These are phyloP conservation scores for Hirsutella rhossiliensis DNA, from an alignment of 2,329 filamentous ascomycete genomes.

Conservation along the genomic window DNA sequence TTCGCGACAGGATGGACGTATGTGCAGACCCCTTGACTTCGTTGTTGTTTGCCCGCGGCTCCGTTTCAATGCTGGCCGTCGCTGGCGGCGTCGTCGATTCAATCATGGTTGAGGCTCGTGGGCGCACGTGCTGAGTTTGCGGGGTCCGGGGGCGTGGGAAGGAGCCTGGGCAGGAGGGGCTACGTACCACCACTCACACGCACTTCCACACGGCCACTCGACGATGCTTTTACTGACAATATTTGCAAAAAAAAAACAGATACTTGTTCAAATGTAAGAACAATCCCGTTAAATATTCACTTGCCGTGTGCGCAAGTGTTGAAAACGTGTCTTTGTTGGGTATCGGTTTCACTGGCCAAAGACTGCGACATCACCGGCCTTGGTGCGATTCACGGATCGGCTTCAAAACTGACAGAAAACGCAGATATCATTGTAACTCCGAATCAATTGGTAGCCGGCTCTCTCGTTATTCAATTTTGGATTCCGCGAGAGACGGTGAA, in stretches of 20 bases:
- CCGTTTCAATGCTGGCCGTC: not conserved
- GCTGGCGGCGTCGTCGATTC: no score
- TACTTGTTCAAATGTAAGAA: conserved; percentile 52
- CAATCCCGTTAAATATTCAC: no score
- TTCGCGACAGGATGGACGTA: conserved; percentile 66
- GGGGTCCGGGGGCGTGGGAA: no score
- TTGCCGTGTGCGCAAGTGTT: no score
- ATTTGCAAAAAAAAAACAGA: conserved; percentile 12
- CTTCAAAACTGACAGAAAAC: not conserved
- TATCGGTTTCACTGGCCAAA: not conserved
- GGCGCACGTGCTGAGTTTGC: no score
- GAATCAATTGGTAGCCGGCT: conserved; percentile 72
- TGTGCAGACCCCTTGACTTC: conserved; percentile 13
- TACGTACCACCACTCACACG: no score
- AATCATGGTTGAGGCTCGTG: no score
- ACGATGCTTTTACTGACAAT: not conserved
- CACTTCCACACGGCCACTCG: no score
- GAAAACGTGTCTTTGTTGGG: no score
- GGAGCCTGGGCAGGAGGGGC: no score
- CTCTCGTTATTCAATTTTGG: conserved; percentile 73
- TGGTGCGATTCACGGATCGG: not conserved
- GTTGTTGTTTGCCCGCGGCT: not conserved
- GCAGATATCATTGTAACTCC: conserved; percentile 69
- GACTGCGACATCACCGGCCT: not conserved
- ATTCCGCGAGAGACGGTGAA: conserved; percentile 52